Base-by-base conservation (phyloP, 805 yeast genomes). In the Candida saitoana region DNA sequence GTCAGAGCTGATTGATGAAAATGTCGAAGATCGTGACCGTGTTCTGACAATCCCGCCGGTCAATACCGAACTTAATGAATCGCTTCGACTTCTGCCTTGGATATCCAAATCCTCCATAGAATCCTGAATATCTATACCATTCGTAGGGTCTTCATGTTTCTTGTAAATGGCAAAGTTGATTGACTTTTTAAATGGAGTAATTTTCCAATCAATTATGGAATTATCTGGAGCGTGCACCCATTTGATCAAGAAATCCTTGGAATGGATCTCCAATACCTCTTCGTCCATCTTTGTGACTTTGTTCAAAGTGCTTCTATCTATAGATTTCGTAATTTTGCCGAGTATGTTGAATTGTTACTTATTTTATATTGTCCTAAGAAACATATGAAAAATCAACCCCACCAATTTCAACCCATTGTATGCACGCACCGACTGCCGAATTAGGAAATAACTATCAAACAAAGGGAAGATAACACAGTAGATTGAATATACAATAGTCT, bases 251-350 rank as follows among this genome's bases (percentile, higher is more conserved):
- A 87, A 91, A 43, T 93, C 84, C 60, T 87, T 85, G 38, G 95
- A 82, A 53, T 90, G 95, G 18, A 93, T 80, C 62, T 91, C 97
- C 38, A 93, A 76, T 2, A 89, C 82, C 63, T 91, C 98, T 96
- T 36, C 38, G 11, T 36, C 38, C 38, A 36, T 36, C 24, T 22
- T 6, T 6, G 27, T 22, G 27, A 22, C 27, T 22, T 22, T 22
- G 27, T 22, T 22, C 11, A 22, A 22, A 22, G 27, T 22, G 27
- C 27, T 22, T 22, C 27, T 22, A 22, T 22, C 27, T 22, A 22
- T 22, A 11, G 11, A 7, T 22, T 22, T 22, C 27, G 27, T 22
- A 22, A 22, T 22, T 22, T 22, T 22, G 27, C 9, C 27, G 27
- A 11, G 27, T 6, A 7, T 22, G 27, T 22, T 6, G 32, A 11